Base-by-base conservation (phyloP, 2,329 filamentous ascomycete species). In the Pezicula radicicola region DNA sequence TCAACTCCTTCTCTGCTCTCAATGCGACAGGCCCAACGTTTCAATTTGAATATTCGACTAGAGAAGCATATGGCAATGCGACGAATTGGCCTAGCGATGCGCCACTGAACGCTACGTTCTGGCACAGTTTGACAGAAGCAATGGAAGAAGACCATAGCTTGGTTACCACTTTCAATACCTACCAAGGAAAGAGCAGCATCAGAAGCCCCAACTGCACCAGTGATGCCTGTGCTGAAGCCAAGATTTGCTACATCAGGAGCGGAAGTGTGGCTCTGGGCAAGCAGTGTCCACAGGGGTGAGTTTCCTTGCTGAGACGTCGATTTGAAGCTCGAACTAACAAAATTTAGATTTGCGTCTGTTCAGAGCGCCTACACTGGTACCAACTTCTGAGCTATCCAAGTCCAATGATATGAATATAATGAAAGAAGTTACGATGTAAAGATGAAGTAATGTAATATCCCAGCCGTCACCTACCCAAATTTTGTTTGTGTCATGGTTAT, bases 161-260 rank as follows among this genome's bases (percentile, higher is more conserved):
- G n/a, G 77, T 79, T 6, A 70, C 64, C 35, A 61, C 67, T 37
- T 76, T 79, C 51, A 83, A 80, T 56, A 73, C 67, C 0, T 75
- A 73, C 36, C 74, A 81, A 60, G 78, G 79, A 0, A 81, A 80
- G 65, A 71, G 63, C 52, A 80, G 76, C 51, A 62, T 76, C 4
- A 68, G 68, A 61, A 76, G 69, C 40, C 78, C 79, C 0, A 76
- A 76, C 39, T 83, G 80, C 54, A 77, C 75, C 2, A 80, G 64
- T 54, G 64, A 65, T 33, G 76, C 70, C 3, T 84, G 80, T 61
- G 73, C 74, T 3, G 60, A 67, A 44, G 79, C 80, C 1, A 82
- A 80, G 68, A 68, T 82, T 15, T 84, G 81, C 56, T 83, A 84
- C 59, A 83, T 83, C 70, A 66, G 80, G 36, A 77, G 74, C 65